Evolutionary conservation across 352 stramenopile genomes (phyloP).

Genomic region (Pythium graminicola): DNA sequence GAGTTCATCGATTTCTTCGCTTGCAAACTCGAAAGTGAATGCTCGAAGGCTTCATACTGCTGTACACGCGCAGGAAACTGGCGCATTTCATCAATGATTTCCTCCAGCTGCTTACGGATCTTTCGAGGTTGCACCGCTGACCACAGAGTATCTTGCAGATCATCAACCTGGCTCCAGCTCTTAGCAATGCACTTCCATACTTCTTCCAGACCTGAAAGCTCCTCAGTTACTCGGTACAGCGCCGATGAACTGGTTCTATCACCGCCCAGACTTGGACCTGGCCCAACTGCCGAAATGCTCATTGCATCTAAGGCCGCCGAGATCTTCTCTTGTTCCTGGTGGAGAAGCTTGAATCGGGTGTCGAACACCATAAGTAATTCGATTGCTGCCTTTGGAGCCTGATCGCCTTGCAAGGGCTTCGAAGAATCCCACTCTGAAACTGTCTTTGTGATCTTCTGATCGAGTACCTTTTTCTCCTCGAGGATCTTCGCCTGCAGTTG

Average conservation of each 20-base stretch:
- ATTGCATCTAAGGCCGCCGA: slow-evolving; percentile 94
- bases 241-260: slow-evolving; percentile 61
- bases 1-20: slow-evolving; percentile 90
- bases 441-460: slow-evolving; percentile 73
- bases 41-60: slow-evolving; percentile 97
- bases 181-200: slow-evolving; percentile 95
- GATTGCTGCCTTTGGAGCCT: slow-evolving; percentile 63
- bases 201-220: slow-evolving; percentile 96
- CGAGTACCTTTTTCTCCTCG: slow-evolving; percentile 90
- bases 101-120: slow-evolving; percentile 94
- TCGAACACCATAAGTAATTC: slow-evolving; percentile 83
- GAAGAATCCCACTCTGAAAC: slow-evolving; percentile 74
- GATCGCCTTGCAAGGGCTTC: slow-evolving; percentile 71
- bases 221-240: slow-evolving; percentile 71
- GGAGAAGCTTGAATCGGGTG: slow-evolving; percentile 75
- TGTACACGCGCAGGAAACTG: slow-evolving; percentile 94
- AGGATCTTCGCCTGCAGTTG: slow-evolving; percentile 97
- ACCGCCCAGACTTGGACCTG: slow-evolving; percentile 57
- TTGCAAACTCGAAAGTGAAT: slow-evolving; percentile 92
- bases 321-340: slow-evolving; percentile 93
- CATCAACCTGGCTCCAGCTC: slow-evolving; percentile 81
- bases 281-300: slow-evolving; percentile 66
- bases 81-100: slow-evolving; percentile 95
- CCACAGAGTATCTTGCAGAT: slow-evolving; percentile 94
- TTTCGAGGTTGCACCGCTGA: slow-evolving; percentile 92